Base-by-base conservation (phyloP, 306 rosid species). In the Rosa lucieae region DNA sequence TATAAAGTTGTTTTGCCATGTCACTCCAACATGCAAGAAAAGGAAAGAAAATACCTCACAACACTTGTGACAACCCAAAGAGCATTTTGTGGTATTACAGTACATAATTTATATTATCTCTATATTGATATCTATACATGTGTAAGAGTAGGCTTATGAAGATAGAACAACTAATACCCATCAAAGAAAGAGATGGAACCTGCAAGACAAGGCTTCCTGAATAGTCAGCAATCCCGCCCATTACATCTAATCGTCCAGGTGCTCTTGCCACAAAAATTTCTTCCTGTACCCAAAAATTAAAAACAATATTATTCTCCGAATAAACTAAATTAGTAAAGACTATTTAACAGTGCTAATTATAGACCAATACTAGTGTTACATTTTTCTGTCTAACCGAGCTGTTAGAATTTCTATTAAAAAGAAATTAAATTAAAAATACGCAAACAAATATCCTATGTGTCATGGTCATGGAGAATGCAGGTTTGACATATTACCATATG, bases 221-320 rank as follows among this genome's bases (percentile, higher is more conserved):
- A 82, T 96, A 96, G 85, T 96, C 99, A 72, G 98, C 99, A 83
- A 96, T 96, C 55, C 99, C 99, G 67, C 99, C 99, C 99, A 96
- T 96, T 44, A 93, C 98, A 78, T 96, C 99, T 81, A 96, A 82
- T 78, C 99, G 89, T 79, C 99, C 98, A 55, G 99, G 99, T 81
- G 99, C 99, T 84, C 99, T 91, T 6, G 99, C 80, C 82, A 96
- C 94, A 86, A 89, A 89, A 80, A 96, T 86, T 42, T 93, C 99
- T 80, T 91, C 98, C 99, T 96, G 87, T 43, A 72, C 10, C 18
- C 39, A 66, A 70, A 40, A 61, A 62, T 61, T 2, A 75, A 61
- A 42, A 26, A 44, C 18, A 58, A 75, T 61, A 44, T 63, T 75
- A 67, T 7, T 37, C 72, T 67, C 23, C 11, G 3, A 67, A 35